Percentiles rank a stretch among this genome's conserved stretches.
phyloP scores from a whole-genome alignment of 202 grass and related monocot species.

The Bolboschoenoplectus hybrid region DNA sequence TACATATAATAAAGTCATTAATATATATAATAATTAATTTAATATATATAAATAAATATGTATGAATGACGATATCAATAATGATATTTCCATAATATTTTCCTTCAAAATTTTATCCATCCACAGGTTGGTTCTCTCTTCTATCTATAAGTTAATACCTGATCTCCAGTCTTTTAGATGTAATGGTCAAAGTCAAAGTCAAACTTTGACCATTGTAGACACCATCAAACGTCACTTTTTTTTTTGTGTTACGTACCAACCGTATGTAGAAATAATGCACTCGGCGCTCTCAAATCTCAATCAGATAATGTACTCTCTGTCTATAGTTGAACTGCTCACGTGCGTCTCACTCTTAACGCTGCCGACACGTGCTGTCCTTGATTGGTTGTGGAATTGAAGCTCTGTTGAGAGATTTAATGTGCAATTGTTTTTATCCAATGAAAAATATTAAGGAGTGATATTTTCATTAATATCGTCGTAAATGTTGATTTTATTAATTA shows the following conservation, averaged over 20 bases:
- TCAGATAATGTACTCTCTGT: neutral
- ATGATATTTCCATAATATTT: too few species aligned
- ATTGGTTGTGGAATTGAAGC: neutral
- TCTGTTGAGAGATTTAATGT: neutral
- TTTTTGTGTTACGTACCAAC: neutral
- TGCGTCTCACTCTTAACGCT: slow-evolving; percentile 5
- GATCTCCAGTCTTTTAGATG: neutral
- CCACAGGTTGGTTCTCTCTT: too few species aligned
- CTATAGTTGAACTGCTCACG: slow-evolving; percentile 21
- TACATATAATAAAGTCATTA: too few species aligned
- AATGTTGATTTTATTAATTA: too few species aligned
- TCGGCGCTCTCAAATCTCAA: slow-evolving; percentile 1
- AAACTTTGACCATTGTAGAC: neutral
- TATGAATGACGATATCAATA: too few species aligned
- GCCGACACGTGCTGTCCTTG: neutral
- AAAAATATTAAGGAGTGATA: too few species aligned
- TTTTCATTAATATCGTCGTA: too few species aligned
- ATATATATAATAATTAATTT: too few species aligned
- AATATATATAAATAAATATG: too few species aligned
- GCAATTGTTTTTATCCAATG: neutral
- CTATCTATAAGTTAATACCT: too few species aligned
- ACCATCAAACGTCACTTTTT: neutral
- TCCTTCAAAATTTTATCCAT: neutral
- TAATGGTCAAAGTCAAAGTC: neutral
- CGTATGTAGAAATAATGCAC: neutral